Conservation (phyloP, 2,329 filamentous ascomycete genomes). For the Colletotrichum graminicola region DNA sequence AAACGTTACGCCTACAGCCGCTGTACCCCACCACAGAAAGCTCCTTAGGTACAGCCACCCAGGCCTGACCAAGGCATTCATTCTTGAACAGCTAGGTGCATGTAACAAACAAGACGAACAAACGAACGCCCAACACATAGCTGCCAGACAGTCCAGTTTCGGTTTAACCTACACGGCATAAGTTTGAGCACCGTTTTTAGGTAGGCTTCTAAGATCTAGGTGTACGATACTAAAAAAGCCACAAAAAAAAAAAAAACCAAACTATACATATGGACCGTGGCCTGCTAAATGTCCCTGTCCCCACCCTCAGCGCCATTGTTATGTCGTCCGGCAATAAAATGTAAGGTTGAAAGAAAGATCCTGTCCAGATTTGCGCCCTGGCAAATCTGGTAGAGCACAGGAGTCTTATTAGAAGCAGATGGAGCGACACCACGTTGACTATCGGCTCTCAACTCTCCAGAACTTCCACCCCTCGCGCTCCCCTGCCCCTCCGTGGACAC, state of each 20-base stretch:
- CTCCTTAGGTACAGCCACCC: not conserved
- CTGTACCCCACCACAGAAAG: slow-evolving; percentile 35
- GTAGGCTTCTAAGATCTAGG: slow-evolving; percentile 26
- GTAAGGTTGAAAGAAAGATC: not conserved
- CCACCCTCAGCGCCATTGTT: slow-evolving; percentile 26
- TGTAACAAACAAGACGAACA: not conserved
- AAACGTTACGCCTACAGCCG: slow-evolving; percentile 29
- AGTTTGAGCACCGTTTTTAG: slow-evolving; percentile 16
- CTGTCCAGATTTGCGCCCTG: slow-evolving; percentile 15
- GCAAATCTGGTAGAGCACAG: slow-evolving; percentile 6
- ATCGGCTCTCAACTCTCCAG: slow-evolving; percentile 74
- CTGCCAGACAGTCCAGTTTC: not conserved
- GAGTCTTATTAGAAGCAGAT: slow-evolving; percentile 13
- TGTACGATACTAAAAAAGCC: slow-evolving; percentile 26
- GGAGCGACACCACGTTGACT: slow-evolving; percentile 8
- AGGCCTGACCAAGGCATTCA: not conserved
- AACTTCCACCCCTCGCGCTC: slow-evolving; percentile 88
- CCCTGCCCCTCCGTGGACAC: slow-evolving; percentile 76
- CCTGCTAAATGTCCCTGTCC: slow-evolving; percentile 12
- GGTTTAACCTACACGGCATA: slow-evolving; percentile 4
- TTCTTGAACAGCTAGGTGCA: not conserved
- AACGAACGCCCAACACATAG: not conserved
- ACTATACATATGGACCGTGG: not conserved
- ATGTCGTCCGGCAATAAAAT: slow-evolving; percentile 30
- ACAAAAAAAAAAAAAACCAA: slow-evolving; percentile 18